Evolutionary conservation across 2,329 filamentous ascomycete genomes (phyloP).

Genomic region (Pyrenophora teres): DNA sequence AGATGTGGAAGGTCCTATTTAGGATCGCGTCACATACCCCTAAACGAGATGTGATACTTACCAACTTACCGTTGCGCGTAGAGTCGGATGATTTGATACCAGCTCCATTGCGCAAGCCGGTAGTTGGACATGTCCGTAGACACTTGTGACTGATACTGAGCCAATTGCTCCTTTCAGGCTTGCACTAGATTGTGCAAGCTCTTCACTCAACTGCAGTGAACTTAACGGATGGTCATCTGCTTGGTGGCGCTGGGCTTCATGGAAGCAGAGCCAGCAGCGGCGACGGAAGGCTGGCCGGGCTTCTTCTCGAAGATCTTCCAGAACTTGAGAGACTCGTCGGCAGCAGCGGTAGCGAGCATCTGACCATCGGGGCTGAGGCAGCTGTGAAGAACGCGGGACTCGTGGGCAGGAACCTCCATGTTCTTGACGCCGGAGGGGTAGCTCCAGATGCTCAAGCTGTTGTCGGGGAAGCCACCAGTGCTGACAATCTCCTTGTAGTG

Average conservation of each 20-base stretch:
- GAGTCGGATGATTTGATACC: constrained; percentile 37
- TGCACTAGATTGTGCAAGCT: not conserved
- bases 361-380: constrained; percentile 96
- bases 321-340: constrained; percentile 98
- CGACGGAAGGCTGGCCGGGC: constrained; percentile 69
- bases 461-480: constrained; percentile 98
- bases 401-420: constrained; percentile 95
- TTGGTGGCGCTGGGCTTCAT: constrained; percentile 84
- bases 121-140: constrained; percentile 20
- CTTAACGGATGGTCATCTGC: constrained; percentile 74
- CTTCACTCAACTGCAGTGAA: not conserved
- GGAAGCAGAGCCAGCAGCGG: constrained; percentile 69
- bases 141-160: constrained; percentile 20
- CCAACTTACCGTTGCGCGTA: constrained; percentile 51
- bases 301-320: constrained; percentile 99
- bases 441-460: constrained; percentile 98
- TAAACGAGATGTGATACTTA: constrained; percentile 49
- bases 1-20: constrained; percentile 37
- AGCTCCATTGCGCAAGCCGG: constrained; percentile 48
- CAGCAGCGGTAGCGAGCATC: constrained; percentile 93
- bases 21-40: constrained; percentile 48
- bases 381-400: constrained; percentile 95
- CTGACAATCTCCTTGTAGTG: constrained; percentile 98
- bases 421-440: constrained; percentile 97
- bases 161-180: constrained; percentile 15